These are phyloP conservation scores for Sporormia fimetaria DNA, from an alignment of 495 filamentous ascomycete species.

Conservation along the genomic window DNA sequence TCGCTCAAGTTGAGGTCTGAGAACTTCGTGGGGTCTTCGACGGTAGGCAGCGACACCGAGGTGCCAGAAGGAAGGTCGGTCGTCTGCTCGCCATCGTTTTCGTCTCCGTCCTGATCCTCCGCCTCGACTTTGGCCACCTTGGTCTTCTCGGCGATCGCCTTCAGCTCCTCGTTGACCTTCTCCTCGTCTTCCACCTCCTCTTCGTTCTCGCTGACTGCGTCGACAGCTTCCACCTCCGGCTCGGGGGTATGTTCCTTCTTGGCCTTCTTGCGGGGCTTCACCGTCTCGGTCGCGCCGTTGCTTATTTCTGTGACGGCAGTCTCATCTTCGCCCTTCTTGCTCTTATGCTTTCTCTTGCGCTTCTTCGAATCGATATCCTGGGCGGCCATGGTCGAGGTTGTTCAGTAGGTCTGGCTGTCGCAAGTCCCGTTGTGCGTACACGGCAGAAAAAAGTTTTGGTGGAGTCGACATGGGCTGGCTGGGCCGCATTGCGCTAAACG, in stretches of 20 bases:
- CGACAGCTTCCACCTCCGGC: slow-evolving; percentile 5
- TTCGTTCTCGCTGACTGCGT: slow-evolving; percentile 1
- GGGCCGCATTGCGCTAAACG: slow-evolving; percentile 1
- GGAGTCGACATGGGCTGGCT: slow-evolving; percentile 1
- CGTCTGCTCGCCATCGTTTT: slow-evolving; percentile 17
- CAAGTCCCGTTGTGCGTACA: background rate
- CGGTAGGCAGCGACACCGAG: slow-evolving; percentile 46
- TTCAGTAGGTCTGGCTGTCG: background rate
- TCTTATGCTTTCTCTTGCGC: slow-evolving; percentile 30
- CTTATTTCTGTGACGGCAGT: background rate
- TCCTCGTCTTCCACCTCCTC: slow-evolving; percentile 25
- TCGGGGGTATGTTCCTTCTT: slow-evolving; percentile 26
- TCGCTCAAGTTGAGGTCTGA: slow-evolving; percentile 73
- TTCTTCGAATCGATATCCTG: slow-evolving; percentile 27
- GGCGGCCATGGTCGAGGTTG: slow-evolving; percentile 17
- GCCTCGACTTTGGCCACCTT: slow-evolving; percentile 8
- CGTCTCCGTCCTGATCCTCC: slow-evolving; percentile 10
- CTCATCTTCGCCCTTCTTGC: slow-evolving; percentile 12
- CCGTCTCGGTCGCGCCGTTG: slow-evolving; percentile 9
- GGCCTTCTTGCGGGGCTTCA: slow-evolving; percentile 28
- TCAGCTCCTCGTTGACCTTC: slow-evolving; percentile 28
- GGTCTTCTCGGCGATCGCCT: slow-evolving; percentile 22
- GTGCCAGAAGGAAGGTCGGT: slow-evolving; percentile 42
- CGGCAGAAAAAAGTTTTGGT: slow-evolving; percentile 12
- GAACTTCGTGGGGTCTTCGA: slow-evolving; percentile 51